Evolutionary conservation across 2,329 filamentous ascomycete genomes (phyloP), one percentile per base, ranked within the genome.

Genomic region (Cordyceps farinosa): DNA sequence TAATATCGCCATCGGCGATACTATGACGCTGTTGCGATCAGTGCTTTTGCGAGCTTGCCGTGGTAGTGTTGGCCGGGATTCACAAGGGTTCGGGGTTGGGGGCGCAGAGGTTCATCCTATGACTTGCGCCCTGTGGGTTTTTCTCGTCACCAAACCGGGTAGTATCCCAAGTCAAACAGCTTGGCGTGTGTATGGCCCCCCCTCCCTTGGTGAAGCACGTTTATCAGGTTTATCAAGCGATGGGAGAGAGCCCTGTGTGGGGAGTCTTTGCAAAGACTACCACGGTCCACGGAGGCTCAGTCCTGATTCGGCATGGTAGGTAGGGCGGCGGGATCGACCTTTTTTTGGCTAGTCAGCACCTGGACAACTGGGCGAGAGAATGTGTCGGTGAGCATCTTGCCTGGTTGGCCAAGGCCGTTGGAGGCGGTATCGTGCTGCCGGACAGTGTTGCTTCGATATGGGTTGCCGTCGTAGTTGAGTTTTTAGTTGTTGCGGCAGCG

Each of bases 311-410:
- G 45, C 13, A 30, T 51, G 56, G 22, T 22, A 22, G 27, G 27
- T 48, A 51, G 34, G 45, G 56, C 56, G 56, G 34, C 56, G 56
- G 34, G 56, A 59, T 59, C 56, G 56, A 22, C 56, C 54, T 27
- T 11, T 29, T 22, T 22, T 22, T 22, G 22, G 32, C 27, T 59
- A 45, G 53, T 29, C 53, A 34, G 22, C 15, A 34, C 56, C 51
- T 50, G 45, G 47, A 36, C 45, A 45, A 59, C 34, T 34, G 22
- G 38, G 34, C 13, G 17, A 6, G 17, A 48, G 17, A 50, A 9
- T 27, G 47, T 11, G 47, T 36, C 29, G 54, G 54, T 34, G 42
- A 58, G 30, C 29, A 57, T 47, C 40, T 45, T 34, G 11, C 27
- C n/a, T 36, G 48, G 17, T 34, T 52, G 22, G 22, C 29, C 32